A percentile compares a stretch with the other conserved stretches of the same genome.
These are phyloP conservation scores for Pugionium cornutum DNA, from an alignment of 345 rosid genomes.

Conservation along the genomic window DNA sequence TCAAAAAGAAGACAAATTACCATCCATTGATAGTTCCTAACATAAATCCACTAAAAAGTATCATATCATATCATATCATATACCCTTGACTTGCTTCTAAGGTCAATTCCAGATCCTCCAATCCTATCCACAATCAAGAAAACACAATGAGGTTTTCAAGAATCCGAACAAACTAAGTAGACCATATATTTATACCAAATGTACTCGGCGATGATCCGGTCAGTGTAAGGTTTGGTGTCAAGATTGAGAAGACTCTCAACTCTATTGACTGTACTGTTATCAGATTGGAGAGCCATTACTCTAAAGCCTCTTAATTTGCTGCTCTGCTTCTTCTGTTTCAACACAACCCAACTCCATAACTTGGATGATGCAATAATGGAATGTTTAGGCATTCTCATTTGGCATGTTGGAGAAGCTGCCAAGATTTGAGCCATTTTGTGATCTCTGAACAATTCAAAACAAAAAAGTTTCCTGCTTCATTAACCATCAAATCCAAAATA, in stretches of 20 bases:
- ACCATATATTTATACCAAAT: conserved; percentile 61
- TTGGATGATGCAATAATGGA: conserved; percentile 48
- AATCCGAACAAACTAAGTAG: neutral
- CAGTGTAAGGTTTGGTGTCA: conserved; percentile 81
- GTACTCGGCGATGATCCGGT: conserved; percentile 90
- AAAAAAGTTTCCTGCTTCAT: neutral
- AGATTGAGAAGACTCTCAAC: conserved; percentile 71
- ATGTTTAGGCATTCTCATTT: conserved; percentile 64
- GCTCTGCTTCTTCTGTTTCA: conserved; percentile 72
- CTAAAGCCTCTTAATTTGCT: conserved; percentile 51
- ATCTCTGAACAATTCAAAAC: conserved; percentile 34
- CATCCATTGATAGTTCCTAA: conserved; percentile 1
- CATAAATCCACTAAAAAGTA: too few species aligned
- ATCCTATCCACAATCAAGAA: conserved; percentile 52
- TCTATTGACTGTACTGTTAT: conserved; percentile 67
- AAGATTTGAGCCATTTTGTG: conserved; percentile 83
- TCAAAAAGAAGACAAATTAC: neutral
- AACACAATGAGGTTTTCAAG: neutral
- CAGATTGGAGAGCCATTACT: conserved; percentile 69
- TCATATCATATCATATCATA: conserved; percentile 23
- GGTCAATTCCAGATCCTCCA: conserved; percentile 85
- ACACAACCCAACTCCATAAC: conserved; percentile 62
- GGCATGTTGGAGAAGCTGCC: conserved; percentile 78
- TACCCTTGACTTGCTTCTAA: conserved; percentile 96
- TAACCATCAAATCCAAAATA: conserved; percentile 13